These are phyloP conservation scores for Xylaria multiplex DNA, from an alignment of 2,329 filamentous ascomycete species.

Conservation along the genomic window DNA sequence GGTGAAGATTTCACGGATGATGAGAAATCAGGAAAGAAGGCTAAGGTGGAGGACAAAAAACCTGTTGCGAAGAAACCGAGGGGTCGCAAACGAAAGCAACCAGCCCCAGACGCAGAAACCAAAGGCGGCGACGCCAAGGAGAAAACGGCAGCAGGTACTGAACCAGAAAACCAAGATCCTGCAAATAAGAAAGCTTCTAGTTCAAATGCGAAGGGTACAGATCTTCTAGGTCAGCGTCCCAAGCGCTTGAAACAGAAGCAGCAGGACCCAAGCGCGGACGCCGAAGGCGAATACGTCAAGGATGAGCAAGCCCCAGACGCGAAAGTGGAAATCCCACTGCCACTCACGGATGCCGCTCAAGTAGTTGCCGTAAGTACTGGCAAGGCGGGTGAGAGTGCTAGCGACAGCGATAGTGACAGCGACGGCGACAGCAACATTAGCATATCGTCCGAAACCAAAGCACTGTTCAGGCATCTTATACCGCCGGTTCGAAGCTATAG, in stretches of 20 bases:
- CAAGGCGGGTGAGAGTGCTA: not conserved
- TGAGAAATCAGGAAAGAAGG: not conserved
- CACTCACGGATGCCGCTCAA: no score
- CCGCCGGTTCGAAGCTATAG: no score
- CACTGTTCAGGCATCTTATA: constrained; percentile 5
- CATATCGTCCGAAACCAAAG: not conserved
- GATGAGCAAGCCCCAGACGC: not conserved
- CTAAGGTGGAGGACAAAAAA: not conserved
- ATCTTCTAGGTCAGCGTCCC: no score
- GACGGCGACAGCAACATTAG: not conserved
- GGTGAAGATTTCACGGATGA: not conserved
- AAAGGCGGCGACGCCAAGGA: not conserved
- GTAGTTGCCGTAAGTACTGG: no score
- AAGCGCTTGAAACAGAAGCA: not conserved
- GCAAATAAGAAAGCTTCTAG: no score
- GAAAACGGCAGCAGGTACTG: not conserved
- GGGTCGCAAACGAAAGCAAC: not conserved
- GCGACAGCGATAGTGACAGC: not conserved
- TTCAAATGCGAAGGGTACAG: no score
- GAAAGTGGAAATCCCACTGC: no score
- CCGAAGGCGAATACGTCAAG: not conserved
- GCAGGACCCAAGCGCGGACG: not conserved
- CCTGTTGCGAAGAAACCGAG: not conserved
- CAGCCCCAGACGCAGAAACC: not conserved
- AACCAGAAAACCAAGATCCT: not conserved